A percentile compares a stretch with the other conserved stretches of the same genome.
phyloP scores from a whole-genome alignment of 2,329 filamentous ascomycete genomes.

The Aspergillus hiratsukae region DNA sequence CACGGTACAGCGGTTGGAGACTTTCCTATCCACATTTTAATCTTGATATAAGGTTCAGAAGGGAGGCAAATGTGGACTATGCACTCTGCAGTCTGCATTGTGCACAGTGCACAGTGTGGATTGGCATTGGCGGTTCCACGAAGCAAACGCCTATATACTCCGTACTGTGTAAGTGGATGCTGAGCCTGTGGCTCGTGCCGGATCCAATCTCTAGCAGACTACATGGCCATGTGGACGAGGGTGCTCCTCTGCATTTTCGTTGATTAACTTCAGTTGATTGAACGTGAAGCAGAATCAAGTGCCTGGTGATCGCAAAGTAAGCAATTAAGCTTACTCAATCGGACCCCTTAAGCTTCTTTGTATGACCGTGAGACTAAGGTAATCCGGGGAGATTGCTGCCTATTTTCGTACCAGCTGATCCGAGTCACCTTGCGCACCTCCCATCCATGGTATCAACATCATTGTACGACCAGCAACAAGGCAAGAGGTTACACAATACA shows the following conservation, averaged over 20 bases:
- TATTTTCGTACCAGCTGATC: too few species aligned
- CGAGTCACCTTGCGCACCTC: too few species aligned
- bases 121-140: neutral
- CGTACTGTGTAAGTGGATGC: neutral
- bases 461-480: neutral
- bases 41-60: neutral
- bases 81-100: too few species aligned
- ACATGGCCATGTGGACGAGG: neutral
- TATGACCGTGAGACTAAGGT: neutral
- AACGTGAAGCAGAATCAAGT: neutral
- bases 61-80: neutral
- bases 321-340: neutral
- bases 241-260: neutral
- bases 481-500: neutral
- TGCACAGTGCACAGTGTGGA: neutral
- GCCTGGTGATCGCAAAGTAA: neutral
- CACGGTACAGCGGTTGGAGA: neutral
- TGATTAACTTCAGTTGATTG: neutral
- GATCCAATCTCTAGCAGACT: too few species aligned
- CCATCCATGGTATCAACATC: too few species aligned
- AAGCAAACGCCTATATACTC: neutral
- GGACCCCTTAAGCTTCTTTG: neutral
- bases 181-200: neutral
- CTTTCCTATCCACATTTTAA: neutral
- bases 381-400: neutral